phyloP scores from a whole-genome alignment of 2,329 filamentous ascomycete genomes.

The Aspergillus clavatus region DNA sequence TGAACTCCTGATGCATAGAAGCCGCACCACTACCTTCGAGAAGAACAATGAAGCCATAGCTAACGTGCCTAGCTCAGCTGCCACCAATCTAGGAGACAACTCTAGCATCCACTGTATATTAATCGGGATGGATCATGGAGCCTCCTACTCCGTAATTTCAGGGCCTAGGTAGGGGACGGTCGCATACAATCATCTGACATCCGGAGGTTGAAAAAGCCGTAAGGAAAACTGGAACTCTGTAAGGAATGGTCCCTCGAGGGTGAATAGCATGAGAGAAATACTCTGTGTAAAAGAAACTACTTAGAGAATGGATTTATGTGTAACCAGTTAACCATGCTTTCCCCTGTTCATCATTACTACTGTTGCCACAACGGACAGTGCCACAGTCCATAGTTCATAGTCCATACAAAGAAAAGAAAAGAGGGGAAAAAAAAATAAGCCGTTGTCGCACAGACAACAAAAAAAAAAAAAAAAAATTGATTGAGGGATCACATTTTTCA shows the following conservation, averaged over 20 bases:
- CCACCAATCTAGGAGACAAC: no score
- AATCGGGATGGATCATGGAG: neutral
- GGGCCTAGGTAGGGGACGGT: neutral
- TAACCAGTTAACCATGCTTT: no score
- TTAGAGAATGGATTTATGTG: no score
- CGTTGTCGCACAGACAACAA: constrained; percentile 30
- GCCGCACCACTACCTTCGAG: constrained; percentile 7
- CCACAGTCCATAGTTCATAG: no score
- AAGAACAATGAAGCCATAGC: constrained; percentile 5
- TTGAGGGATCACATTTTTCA: neutral
- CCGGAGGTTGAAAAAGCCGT: neutral
- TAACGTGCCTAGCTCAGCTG: neutral
- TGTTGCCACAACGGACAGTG: constrained; percentile 5
- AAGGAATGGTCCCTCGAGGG: no score
- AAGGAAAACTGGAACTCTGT: no score
- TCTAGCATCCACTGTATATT: neutral
- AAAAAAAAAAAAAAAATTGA: constrained; percentile 1
- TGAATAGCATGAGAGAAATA: no score
- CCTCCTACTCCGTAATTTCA: neutral
- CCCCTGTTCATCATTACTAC: constrained; percentile 1
- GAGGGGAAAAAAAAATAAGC: constrained; percentile 12
- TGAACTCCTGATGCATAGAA: constrained; percentile 9
- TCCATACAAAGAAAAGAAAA: no score
- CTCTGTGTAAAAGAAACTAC: no score
- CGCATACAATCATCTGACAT: neutral